A percentile compares a stretch with the other conserved stretches of the same genome.
phyloP scores from a whole-genome alignment of 305 asterid species.

The Vinca major region DNA sequence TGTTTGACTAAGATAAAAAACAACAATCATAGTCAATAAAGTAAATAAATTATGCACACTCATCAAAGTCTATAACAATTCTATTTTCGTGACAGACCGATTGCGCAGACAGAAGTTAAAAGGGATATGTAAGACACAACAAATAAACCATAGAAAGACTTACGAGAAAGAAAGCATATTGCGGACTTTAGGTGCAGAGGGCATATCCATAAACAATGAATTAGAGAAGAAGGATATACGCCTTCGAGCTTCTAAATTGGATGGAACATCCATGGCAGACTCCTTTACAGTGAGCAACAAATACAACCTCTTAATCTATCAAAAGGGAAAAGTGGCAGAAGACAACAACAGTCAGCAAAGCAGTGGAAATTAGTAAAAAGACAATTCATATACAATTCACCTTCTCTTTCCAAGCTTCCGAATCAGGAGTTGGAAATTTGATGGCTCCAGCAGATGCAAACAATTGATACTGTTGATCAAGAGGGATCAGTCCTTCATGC shows the following conservation, averaged over 20 bases:
- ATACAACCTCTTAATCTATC: conserved; percentile 90
- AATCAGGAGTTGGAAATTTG: conserved; percentile 74
- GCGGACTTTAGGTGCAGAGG: conserved; percentile 97
- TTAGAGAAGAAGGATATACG: conserved; percentile 96
- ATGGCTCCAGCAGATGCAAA: conserved; percentile 99
- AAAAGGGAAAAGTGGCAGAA: conserved; percentile 16
- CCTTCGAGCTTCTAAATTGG: conserved; percentile 96
- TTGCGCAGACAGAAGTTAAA: not conserved
- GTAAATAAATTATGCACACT: not conserved
- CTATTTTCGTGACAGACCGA: not conserved
- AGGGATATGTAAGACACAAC: not conserved
- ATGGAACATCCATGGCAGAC: conserved; percentile 99
- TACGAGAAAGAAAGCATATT: conserved; percentile 98
- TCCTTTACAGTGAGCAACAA: conserved; percentile 94
- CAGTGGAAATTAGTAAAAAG: not conserved
- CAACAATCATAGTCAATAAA: not conserved
- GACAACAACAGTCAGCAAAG: not conserved
- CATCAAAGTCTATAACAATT: not conserved
- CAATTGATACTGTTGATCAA: conserved; percentile 88
- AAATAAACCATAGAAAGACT: conserved; percentile 30
- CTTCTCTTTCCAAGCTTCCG: conserved; percentile 99
- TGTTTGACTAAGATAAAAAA: not conserved
- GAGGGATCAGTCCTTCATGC: conserved; percentile 74
- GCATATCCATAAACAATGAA: conserved; percentile 99
- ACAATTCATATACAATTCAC: conserved; percentile 23